Evolutionary conservation across 768 basidiomycete genomes (phyloP), one percentile per base, ranked within the genome.

Genomic region (Suillus spraguei): DNA sequence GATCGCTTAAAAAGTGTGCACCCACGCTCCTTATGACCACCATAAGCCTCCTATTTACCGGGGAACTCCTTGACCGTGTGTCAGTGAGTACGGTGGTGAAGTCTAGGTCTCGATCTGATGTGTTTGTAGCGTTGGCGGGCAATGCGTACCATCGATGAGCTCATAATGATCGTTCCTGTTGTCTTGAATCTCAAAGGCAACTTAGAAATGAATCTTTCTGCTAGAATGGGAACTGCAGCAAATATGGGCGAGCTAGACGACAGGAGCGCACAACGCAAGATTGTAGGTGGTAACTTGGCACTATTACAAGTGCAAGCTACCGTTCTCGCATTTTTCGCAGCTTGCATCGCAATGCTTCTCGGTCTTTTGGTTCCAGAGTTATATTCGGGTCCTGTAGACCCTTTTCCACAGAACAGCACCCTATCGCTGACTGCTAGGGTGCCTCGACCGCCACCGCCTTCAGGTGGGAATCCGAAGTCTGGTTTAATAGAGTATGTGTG

Each of bases 161-260:
- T 99, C 61, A 95, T 99, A 68, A 94, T 99, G 82, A 93, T 99
- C 60, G 89, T 98, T 4, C 96, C 97, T 13, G 95, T 96, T 65
- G 81, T 99, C 22, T 84, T 94, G 66, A 99, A 99, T 69, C 85
- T 99, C 62, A 98, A 97, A 70, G 97, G 97, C n/a, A 94, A 99
- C 71, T 85, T 99, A 42, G 97, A 99, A 76, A 99, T 99, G 97
- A 98, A 97, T 67, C 87, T 99, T 8, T 96, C 95, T 4, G 95
- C 97, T 1, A 86, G 97, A 16, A 83, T 99, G n/a, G 91, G 92
- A 1, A 99, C 97, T 0, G 91, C 95, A 1, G 92, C 96, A 6
- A 97, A 98, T 68, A 89, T 96, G 59, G 97, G 97, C 50, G 87
- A 95, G 65, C 87, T 99, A 5, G 95, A 99, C 72, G 84, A 88